A percentile compares a stretch with the other conserved stretches of the same genome.
These are phyloP conservation scores for Talaromyces sp. DNA, from an alignment of 2,329 filamentous ascomycete genomes.

Conservation along the genomic window DNA sequence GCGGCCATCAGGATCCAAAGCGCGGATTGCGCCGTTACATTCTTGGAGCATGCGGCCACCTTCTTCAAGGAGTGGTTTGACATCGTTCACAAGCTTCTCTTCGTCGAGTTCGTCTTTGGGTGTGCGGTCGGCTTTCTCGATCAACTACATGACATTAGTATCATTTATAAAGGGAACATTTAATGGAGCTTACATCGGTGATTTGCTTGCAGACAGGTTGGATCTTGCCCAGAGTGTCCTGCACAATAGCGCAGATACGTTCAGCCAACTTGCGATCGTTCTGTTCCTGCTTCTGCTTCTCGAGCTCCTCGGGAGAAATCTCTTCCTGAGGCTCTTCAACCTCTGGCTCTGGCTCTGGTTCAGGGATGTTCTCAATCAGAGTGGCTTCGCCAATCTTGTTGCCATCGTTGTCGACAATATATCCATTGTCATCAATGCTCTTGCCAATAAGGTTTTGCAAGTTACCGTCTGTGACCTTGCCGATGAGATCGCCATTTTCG, in stretches of 20 bases:
- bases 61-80: conserved; percentile 86
- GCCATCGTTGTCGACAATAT: conserved; percentile 57
- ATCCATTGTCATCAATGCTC: conserved; percentile 49
- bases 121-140: conserved; percentile 75
- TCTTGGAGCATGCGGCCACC: conserved; percentile 77
- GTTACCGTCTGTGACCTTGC: conserved; percentile 45
- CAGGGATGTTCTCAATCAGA: conserved; percentile 39
- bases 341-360: conserved; percentile 38
- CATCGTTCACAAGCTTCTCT: conserved; percentile 78
- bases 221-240: conserved; percentile 77
- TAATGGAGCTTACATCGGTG: conserved; percentile 58
- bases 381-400: conserved; percentile 64
- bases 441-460: conserved; percentile 42
- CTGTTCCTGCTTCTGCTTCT: conserved; percentile 59
- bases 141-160: conserved; percentile 52
- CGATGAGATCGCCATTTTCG: conserved; percentile 46
- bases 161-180: not conserved
- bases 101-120: conserved; percentile 74
- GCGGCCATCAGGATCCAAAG: conserved; percentile 81
- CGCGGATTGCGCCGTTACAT: conserved; percentile 80
- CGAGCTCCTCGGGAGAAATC: conserved; percentile 42
- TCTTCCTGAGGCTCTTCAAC: conserved; percentile 34
- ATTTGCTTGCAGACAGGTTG: conserved; percentile 85
- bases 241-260: conserved; percentile 69
- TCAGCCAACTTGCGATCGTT: conserved; percentile 73